Evolutionary conservation across 2,329 filamentous ascomycete species (phyloP), one percentile per base, ranked within the genome.

Genomic region (Elsinoe ampelina): DNA sequence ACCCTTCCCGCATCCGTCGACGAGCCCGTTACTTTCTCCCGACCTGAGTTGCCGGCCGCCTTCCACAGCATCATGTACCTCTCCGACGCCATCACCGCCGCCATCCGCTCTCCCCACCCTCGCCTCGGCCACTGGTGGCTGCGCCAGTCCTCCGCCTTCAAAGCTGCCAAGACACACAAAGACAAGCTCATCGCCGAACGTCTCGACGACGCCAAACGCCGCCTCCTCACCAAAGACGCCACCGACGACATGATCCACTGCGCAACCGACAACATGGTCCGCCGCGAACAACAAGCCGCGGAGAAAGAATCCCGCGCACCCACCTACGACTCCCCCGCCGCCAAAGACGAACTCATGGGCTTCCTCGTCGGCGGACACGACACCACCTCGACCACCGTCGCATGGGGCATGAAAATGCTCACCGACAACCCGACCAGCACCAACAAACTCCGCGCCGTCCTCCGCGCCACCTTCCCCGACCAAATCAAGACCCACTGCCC

Each of bases 321-420:
- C 65, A 43, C 63, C 63, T 55, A 59, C 50, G 30, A 63, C 34
- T 58, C 67, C 62, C 62, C 58, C 61, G 63, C 58, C 3, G 60
- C 61, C 10, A 58, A 55, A 13, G 59, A 63, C 41, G 62, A 72
- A 61, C 58, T 70, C 1, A 69, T 67, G 36, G 68, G 66, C 2
- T 69, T 70, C 58, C 58, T 71, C 2, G 58, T 71, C n/a, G 70
- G 72, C n/a, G 76, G 74, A 10, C 71, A 76, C 58, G 74, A 78
- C 48, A 77, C 75, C 0, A 75, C 72, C 0, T 67, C 70, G 10
- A 73, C 70, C 6, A 72, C 72, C 0, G 60, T 76, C 0, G 59
- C 61, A 34, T 76, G 74, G 73, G 67, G 61, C 1, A 41, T 75
- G 8, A 76, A 76, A 52, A 63, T 64, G 55, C 65, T 76, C 4